Evolutionary conservation across 371 early-diverging fungal species (phyloP).

Genomic region (Syncephalastrum contaminatum): DNA sequence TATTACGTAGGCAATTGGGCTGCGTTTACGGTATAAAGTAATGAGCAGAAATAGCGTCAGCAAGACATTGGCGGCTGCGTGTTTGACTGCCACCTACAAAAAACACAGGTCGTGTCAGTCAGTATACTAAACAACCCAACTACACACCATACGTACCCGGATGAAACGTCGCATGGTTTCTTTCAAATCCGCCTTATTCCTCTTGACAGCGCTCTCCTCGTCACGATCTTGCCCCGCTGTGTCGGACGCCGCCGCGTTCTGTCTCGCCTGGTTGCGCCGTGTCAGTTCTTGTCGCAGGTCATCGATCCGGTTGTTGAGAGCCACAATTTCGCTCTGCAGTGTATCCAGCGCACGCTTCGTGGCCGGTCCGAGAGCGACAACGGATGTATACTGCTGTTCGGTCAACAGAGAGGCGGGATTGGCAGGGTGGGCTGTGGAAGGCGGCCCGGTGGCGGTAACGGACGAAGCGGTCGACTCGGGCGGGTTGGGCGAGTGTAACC

Average conservation of each 20-base stretch:
- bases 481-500: slow-evolving; percentile 1
- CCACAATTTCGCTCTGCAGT: slow-evolving; percentile 45
- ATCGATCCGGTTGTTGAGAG: slow-evolving; percentile 49
- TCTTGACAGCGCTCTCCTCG: slow-evolving; percentile 9
- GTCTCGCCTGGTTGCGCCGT: slow-evolving; percentile 21
- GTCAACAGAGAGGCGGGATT: neutral
- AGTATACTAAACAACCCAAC: no score
- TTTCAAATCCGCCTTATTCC: slow-evolving; percentile 3
- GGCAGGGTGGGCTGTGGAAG: neutral
- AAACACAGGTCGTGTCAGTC: neutral
- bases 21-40: slow-evolving; percentile 5
- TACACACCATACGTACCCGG: neutral
- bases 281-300: slow-evolving; percentile 37
- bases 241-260: neutral
- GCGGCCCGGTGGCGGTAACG: neutral
- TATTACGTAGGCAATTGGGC: slow-evolving; percentile 10
- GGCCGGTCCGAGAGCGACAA: slow-evolving; percentile 37
- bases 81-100: slow-evolving; percentile 9
- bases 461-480: slow-evolving; percentile 5
- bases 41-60: slow-evolving; percentile 5
- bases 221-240: slow-evolving; percentile 8
- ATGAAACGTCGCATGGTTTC: no score
- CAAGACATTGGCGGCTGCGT: slow-evolving; percentile 15
- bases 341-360: slow-evolving; percentile 49
- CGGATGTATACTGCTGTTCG: slow-evolving; percentile 17